Evolutionary conservation across 2,329 filamentous ascomycete genomes (phyloP).

Genomic region (Pseudogymnoascus sp.): DNA sequence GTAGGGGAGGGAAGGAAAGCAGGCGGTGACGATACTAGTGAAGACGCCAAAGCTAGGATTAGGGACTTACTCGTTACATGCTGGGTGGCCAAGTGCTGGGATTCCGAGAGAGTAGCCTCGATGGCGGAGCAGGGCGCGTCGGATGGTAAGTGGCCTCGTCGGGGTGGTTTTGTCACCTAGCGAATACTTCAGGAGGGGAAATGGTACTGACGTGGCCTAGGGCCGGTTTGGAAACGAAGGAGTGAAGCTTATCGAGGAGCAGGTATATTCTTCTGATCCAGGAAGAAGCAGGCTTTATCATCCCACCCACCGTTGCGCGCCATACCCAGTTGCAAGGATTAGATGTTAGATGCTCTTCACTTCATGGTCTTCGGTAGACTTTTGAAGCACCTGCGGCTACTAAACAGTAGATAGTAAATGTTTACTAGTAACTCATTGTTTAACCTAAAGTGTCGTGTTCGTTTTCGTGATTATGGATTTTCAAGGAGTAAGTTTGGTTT

Average conservation of each 20-base stretch:
- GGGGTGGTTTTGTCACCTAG: background rate
- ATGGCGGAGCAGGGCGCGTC: background rate
- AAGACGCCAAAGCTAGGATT: background rate
- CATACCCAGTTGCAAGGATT: background rate
- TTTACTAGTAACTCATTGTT: background rate
- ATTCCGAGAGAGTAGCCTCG: background rate
- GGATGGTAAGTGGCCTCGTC: background rate
- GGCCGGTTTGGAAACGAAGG: background rate
- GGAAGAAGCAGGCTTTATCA: background rate
- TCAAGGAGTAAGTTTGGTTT: no score
- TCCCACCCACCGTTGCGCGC: background rate
- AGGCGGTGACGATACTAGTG: background rate
- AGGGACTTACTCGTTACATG: constrained; percentile 3
- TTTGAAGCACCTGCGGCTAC: background rate
- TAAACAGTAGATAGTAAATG: background rate
- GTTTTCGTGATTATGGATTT: background rate
- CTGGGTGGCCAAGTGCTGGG: constrained; percentile 5
- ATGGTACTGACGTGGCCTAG: background rate
- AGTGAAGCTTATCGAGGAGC: background rate
- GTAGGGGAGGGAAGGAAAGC: background rate
- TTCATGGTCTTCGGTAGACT: background rate
- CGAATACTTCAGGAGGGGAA: background rate
- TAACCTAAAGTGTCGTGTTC: background rate
- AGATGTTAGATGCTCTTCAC: background rate
- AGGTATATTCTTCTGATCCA: background rate